A percentile compares a stretch with the other conserved stretches of the same genome.
phyloP scores from a whole-genome alignment of 78 protist genomes.

The Cavenderia fasciculata region DNA sequence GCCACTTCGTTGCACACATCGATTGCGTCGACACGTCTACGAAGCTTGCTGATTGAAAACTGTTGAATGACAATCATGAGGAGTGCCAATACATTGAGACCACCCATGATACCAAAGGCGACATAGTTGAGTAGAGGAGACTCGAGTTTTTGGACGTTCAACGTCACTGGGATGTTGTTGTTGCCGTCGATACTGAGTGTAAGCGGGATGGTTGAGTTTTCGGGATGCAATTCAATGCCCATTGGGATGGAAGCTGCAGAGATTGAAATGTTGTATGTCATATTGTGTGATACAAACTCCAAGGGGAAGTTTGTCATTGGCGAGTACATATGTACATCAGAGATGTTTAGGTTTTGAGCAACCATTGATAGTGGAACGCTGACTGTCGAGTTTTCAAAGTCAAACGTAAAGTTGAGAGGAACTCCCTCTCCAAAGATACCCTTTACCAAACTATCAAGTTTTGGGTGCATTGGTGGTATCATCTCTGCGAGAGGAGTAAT shows the following conservation, averaged over 20 bases:
- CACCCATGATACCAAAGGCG: conserved; percentile 1
- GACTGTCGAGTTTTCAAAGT: conserved; percentile 39
- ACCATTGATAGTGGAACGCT: conserved; percentile 8
- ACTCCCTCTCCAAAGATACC: no score
- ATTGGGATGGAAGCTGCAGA: conserved; percentile 13
- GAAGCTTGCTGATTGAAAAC: not conserved
- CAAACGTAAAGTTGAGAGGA: conserved; percentile 37
- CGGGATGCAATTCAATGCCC: conserved; percentile 1
- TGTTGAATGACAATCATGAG: conserved; percentile 14
- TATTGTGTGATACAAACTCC: conserved; percentile 23
- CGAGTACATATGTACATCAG: conserved; percentile 27
- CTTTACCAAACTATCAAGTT: no score
- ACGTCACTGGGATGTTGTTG: conserved; percentile 17
- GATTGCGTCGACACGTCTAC: conserved; percentile 29
- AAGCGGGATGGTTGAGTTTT: conserved; percentile 29
- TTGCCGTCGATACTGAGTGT: conserved; percentile 16
- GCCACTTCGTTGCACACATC: conserved; percentile 29
- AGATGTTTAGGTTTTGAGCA: conserved; percentile 16
- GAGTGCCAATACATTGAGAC: not conserved
- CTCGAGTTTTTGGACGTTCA: not conserved
- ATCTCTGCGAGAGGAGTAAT: no score
- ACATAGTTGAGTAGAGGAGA: conserved; percentile 30
- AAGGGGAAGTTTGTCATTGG: conserved; percentile 32
- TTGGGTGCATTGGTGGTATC: no score
- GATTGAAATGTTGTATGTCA: conserved; percentile 26